phyloP scores from a whole-genome alignment of 768 basidiomycete species.

The Mycena albidolilacea region DNA sequence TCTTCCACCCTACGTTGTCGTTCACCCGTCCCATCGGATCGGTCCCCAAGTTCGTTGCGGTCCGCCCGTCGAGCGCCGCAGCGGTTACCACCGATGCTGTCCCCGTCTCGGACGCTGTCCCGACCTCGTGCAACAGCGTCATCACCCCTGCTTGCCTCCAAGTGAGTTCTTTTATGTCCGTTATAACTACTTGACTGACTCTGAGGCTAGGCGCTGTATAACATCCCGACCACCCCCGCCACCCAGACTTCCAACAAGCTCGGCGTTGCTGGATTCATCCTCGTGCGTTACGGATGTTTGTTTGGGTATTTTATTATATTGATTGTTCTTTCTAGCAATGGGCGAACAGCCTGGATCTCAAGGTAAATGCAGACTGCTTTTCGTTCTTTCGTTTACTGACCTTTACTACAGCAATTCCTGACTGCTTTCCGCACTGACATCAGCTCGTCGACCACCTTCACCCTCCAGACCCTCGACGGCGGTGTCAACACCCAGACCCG shows the following conservation, averaged over 20 bases:
- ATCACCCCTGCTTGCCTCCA: conserved; percentile 43
- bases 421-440: conserved; percentile 48
- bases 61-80: background rate
- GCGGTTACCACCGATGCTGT: background rate
- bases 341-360: background rate
- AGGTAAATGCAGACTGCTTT: background rate
- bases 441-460: conserved; percentile 47
- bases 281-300: background rate
- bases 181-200: background rate
- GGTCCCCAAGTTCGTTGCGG: conserved; percentile 14
- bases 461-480: conserved; percentile 52
- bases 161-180: background rate
- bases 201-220: conserved; percentile 35
- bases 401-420: conserved; percentile 37
- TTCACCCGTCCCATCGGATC: conserved; percentile 26
- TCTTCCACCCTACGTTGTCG: conserved; percentile 42
- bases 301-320: background rate
- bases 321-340: background rate
- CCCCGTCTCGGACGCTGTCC: conserved; percentile 31
- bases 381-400: too few relatives aligned
- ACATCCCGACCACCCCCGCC: conserved; percentile 40
- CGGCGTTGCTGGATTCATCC: conserved; percentile 41
- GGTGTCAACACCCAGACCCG: conserved; percentile 49
- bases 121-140: conserved; percentile 36
- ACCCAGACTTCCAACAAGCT: conserved; percentile 39